phyloP scores from a whole-genome alignment of 2,329 filamentous ascomycete species.

The Aspergillus pseudoglaucus region DNA sequence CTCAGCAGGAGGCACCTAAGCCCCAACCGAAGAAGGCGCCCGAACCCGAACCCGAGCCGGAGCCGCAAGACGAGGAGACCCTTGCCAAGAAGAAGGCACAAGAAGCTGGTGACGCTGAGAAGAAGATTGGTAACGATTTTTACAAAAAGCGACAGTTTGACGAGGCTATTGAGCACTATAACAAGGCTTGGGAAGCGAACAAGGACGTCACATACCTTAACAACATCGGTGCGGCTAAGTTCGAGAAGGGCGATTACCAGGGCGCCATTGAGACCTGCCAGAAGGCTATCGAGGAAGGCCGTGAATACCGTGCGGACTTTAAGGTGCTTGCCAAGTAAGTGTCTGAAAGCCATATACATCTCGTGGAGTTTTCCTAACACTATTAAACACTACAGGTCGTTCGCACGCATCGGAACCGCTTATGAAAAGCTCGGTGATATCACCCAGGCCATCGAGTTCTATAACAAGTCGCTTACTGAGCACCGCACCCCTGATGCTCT shows the following conservation, averaged over 20 bases:
- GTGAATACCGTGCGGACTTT: constrained; percentile 87
- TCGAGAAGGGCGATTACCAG: constrained; percentile 92
- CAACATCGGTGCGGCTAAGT: constrained; percentile 89
- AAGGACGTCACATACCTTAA: constrained; percentile 98
- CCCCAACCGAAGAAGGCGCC: constrained; percentile 51
- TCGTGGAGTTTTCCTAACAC: constrained; percentile 7
- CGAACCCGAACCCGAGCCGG: constrained; percentile 56
- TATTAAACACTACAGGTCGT: constrained; percentile 48
- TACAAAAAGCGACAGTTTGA: constrained; percentile 99
- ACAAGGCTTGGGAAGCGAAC: constrained; percentile 85
- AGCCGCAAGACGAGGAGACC: constrained; percentile 73
- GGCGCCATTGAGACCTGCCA: constrained; percentile 80
- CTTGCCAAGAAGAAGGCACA: constrained; percentile 82
- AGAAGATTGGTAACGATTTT: constrained; percentile 83
- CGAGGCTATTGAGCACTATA: constrained; percentile 87
- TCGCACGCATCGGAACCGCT: constrained; percentile 85
- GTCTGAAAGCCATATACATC: not conserved
- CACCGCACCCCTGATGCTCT: constrained; percentile 93
- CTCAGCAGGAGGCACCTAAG: constrained; percentile 51
- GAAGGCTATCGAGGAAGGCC: constrained; percentile 83
- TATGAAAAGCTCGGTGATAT: constrained; percentile 87
- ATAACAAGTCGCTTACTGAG: constrained; percentile 89
- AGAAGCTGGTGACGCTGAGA: constrained; percentile 87
- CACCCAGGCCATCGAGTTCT: constrained; percentile 74
- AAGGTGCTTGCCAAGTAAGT: constrained; percentile 88